phyloP scores from a whole-genome alignment of 202 grass and related monocot genomes.

The Brachypodium distachyon region DNA sequence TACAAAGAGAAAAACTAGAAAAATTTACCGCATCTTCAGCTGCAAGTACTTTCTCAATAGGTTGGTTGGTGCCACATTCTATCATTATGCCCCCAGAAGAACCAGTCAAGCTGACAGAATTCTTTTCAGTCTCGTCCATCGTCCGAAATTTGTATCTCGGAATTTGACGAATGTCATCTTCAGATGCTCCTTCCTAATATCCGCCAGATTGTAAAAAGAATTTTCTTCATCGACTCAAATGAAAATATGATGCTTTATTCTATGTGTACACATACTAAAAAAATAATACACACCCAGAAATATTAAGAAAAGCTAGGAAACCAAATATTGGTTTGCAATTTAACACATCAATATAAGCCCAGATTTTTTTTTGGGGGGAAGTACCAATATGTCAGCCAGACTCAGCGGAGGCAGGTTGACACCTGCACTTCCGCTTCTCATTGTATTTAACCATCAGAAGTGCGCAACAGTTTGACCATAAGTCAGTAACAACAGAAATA shows the following conservation, averaged over 20 bases:
- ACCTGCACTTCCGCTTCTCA: not conserved
- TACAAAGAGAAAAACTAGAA: not conserved
- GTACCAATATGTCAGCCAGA: not conserved
- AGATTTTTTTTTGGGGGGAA: not conserved
- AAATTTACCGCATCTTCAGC: constrained; percentile 59
- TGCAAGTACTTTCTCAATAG: constrained; percentile 52
- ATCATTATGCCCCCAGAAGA: constrained; percentile 62
- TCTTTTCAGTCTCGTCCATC: constrained; percentile 24
- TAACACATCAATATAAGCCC: not conserved
- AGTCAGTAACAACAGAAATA: no score
- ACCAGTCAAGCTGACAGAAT: not conserved
- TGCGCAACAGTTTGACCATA: not conserved
- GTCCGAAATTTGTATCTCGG: constrained; percentile 57
- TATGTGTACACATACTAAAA: not conserved
- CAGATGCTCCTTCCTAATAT: constrained; percentile 57
- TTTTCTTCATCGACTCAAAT: not conserved
- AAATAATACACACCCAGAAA: not conserved
- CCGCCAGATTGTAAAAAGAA: not conserved
- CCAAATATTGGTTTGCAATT: not conserved
- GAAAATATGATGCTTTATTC: not conserved
- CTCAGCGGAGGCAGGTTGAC: not conserved
- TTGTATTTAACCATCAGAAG: not conserved
- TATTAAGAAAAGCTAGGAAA: not conserved
- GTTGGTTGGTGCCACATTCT: constrained; percentile 49
- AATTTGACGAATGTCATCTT: constrained; percentile 63